Evolutionary conservation across 371 early-diverging fungal genomes (phyloP), one percentile per base, ranked within the genome.

Genomic region (Sporodiniella umbellata): DNA sequence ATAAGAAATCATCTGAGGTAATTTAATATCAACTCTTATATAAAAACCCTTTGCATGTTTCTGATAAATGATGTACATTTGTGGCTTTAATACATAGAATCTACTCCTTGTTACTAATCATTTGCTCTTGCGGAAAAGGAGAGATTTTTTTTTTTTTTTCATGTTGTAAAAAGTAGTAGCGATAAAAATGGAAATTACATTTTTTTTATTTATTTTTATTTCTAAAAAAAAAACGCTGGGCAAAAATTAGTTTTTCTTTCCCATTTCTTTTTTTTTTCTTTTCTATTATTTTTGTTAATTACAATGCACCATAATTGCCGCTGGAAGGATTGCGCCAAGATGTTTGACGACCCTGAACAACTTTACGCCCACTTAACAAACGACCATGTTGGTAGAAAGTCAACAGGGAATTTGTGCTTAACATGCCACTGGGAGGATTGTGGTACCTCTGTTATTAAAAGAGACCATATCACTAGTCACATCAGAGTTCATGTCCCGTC

Each of bases 381-480:
- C 54, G 88, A 84, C 57, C 96, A 95, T 63, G 83, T 95, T 49
- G 95, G 95, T 22, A 77, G 94, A 51, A 92, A 90, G 65, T 76
- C 86, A 8, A 85, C 85, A 17, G 82, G 87, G 63, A 94, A 91
- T 64, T 78, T 94, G 24, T 90, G 90, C 54, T 79, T 94, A 30
- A 76, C 72, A 33, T 95, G 96, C 67, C 79, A 82, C 42, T 95
- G 95, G 95, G 85, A 83, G 22, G 80, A 74, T 45, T 94, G 96
- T 74, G 64, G 66, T 33, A 79, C 83, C 25, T 68, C 72, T 26
- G 82, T 86, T 22, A 66, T 76, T 35, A 95, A 94, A 72, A 73
- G 96, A 54, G 95, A 95, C 73, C 96, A 95, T 64, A 87, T 94
- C 50, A 94, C 93, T 17, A 88, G 88, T 17, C 96, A 95, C 61